Evolutionary conservation across 768 basidiomycete genomes (phyloP), one percentile per base, ranked within the genome.

Genomic region (Postia placenta): DNA sequence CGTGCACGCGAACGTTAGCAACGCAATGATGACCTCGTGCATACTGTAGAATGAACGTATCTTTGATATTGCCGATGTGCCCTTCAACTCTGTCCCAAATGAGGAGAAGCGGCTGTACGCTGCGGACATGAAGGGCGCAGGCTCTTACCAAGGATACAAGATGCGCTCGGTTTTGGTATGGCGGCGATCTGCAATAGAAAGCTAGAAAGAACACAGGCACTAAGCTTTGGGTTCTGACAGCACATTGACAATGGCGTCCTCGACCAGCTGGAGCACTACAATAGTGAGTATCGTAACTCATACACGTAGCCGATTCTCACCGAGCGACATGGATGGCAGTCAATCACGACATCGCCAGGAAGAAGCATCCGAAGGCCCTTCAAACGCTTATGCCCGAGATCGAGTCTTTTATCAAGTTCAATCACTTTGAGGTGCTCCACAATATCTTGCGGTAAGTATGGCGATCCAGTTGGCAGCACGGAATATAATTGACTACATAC

Each of bases 211-310:
- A 39, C 5, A 11, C 9, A 17, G 22, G 24, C n/a, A 9, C 14
- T 36, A n/a, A n/a, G n/a, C n/a, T n/a, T n/a, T n/a, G n/a, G n/a
- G n/a, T n/a, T n/a, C n/a, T n/a, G n/a, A 20, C 45, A 85, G 81
- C 76, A 79, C 45, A 76, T 83, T 39, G 78, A 76, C 27, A 72
- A 71, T 12, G 82, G 82, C 2, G 75, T 85, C 22, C 72, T 63
- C 11, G 83, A 85, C 54, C 78, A 82, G 55, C 54, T 82, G 11
- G 82, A 84, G 56, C 69, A 76, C 45, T 84, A 85, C 53, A 81
- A 78, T 50, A 69, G 82, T 83, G 50, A 49, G 74, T 54, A 33
- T 33, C 30, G 30, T 33, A 7, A n/a, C 17, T 12, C 30, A 5
- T 35, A 14, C 11, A 17, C 43, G 42, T 24, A 15, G 14, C 11